Evolutionary conservation across 1,139 yeast species (phyloP).

Genomic region (Candida tetrigidarum): DNA sequence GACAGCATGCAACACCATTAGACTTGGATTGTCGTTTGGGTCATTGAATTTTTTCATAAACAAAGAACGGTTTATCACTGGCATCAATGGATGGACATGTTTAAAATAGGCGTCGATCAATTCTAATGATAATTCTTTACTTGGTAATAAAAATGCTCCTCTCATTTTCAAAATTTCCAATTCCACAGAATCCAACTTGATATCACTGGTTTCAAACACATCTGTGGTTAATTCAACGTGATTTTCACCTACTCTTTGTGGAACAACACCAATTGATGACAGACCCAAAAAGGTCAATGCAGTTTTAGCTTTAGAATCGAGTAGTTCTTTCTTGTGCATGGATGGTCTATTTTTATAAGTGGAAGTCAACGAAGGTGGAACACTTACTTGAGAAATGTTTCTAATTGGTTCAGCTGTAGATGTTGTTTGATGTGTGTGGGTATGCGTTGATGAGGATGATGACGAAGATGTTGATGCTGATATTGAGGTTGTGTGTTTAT

Average conservation of each 20-base stretch:
- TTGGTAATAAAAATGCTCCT: conserved; percentile 76
- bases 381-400: conserved; percentile 47
- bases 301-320: conserved; percentile 31
- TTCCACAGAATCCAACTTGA: conserved; percentile 63
- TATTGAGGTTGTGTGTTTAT: not conserved
- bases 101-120: conserved; percentile 67
- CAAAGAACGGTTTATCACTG: conserved; percentile 66
- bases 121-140: conserved; percentile 61
- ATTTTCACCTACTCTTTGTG: conserved; percentile 49
- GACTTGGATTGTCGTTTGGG: conserved; percentile 67
- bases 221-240: conserved; percentile 48
- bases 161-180: conserved; percentile 66
- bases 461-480: no score
- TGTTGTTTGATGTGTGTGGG: conserved; percentile 2
- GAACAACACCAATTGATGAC: conserved; percentile 44
- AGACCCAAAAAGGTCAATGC: conserved; percentile 48
- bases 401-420: conserved; percentile 39
- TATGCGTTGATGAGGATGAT: conserved; percentile 4
- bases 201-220: conserved; percentile 40
- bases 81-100: conserved; percentile 71
- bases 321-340: conserved; percentile 40
- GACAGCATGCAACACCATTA: conserved; percentile 70
- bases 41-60: conserved; percentile 63
- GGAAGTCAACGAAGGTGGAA: conserved; percentile 50
- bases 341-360: conserved; percentile 44